Percentiles rank a stretch among this genome's conserved stretches.
Conservation (phyloP, 2,329 filamentous ascomycete species). For the Pezicula carpinea region DNA sequence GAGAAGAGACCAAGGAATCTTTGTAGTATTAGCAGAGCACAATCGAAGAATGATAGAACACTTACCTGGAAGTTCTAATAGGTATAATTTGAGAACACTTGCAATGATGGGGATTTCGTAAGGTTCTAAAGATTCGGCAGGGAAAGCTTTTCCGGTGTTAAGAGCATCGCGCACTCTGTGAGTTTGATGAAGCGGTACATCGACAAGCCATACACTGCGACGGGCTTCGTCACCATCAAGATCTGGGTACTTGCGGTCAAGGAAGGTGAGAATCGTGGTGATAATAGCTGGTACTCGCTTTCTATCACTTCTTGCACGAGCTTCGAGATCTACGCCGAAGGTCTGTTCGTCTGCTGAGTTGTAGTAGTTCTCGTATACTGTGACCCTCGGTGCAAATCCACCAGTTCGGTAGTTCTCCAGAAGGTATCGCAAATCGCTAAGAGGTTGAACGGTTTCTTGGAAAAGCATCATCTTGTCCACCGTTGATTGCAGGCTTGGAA, state of each 20-base stretch:
- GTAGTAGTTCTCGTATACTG: constrained; percentile 98
- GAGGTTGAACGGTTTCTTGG: constrained; percentile 95
- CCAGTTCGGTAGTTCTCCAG: constrained; percentile 97
- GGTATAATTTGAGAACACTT: constrained; percentile 86
- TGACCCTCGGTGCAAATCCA: constrained; percentile 83
- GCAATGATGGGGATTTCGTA: constrained; percentile 95
- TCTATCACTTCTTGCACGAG: constrained; percentile 84
- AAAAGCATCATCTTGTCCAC: constrained; percentile 99
- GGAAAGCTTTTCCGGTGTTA: constrained; percentile 81
- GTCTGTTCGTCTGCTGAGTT: constrained; percentile 97
- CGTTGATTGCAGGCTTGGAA: constrained; percentile 89
- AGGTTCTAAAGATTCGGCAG: constrained; percentile 71
- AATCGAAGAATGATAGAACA: constrained; percentile 31
- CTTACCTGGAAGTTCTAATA: constrained; percentile 89
- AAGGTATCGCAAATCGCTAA: constrained; percentile 85
- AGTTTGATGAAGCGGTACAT: constrained; percentile 79
- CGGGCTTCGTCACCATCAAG: constrained; percentile 93
- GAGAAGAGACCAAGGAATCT: constrained; percentile 98
- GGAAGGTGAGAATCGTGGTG: constrained; percentile 87
- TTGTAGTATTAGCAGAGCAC: constrained; percentile 16
- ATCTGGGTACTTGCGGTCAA: constrained; percentile 96
- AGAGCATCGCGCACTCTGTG: constrained; percentile 79
- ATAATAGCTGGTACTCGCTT: constrained; percentile 92
- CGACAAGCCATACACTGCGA: constrained; percentile 87
- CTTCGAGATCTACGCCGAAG: constrained; percentile 97